phyloP scores from a whole-genome alignment of 1,139 yeast genomes.

The Taphrina deformans region DNA sequence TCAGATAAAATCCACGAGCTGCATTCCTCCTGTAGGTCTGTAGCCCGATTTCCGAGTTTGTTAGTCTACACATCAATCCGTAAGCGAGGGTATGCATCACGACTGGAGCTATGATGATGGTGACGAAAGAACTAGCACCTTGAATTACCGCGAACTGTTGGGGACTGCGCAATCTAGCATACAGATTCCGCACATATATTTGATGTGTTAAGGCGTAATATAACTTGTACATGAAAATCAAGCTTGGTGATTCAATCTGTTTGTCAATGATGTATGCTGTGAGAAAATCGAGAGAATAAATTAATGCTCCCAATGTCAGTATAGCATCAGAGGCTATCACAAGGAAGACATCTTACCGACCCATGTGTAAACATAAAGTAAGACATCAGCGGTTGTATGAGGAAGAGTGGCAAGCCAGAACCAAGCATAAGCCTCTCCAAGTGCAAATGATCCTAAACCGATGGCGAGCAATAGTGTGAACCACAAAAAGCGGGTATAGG shows the following conservation, averaged over 20 bases:
- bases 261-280: conserved; percentile 33
- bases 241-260: conserved; percentile 33
- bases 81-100: conserved; percentile 33
- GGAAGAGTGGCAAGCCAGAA: conserved; percentile 36
- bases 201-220: conserved; percentile 37
- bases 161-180: conserved; percentile 37
- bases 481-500: conserved; percentile 37
- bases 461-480: conserved; percentile 34
- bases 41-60: conserved; percentile 9
- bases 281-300: conserved; percentile 33
- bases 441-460: conserved; percentile 35
- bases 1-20: conserved; percentile 36
- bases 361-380: conserved; percentile 35
- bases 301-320: conserved; percentile 22
- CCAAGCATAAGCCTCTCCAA: conserved; percentile 36
- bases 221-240: conserved; percentile 34
- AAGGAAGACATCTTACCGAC: conserved; percentile 11
- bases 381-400: conserved; percentile 35
- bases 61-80: conserved; percentile 9
- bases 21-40: conserved; percentile 31
- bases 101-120: conserved; percentile 34
- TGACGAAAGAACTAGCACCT: conserved; percentile 35
- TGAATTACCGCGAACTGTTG: conserved; percentile 37
- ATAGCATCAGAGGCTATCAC: background rate
- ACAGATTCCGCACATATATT: conserved; percentile 36